Conservation (phyloP, 371 early-diverging fungal genomes). For the Chytridium lagenaria region DNA sequence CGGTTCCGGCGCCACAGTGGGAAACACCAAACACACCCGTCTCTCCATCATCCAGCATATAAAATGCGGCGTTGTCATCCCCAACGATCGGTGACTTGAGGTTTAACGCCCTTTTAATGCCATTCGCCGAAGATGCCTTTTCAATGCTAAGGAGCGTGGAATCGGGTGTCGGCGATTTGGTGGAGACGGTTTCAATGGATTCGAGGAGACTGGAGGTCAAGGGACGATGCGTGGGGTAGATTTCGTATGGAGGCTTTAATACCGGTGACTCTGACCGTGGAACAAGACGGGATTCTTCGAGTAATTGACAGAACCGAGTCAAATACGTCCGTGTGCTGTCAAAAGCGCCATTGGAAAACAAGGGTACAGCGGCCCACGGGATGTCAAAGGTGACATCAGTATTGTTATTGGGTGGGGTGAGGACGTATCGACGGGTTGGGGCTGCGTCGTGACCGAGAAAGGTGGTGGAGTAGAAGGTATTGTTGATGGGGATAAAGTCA, state of each 20-base stretch:
- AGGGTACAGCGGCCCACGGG: not conserved
- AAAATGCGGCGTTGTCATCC: constrained; percentile 8
- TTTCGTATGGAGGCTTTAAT: not conserved
- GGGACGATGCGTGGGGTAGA: not conserved
- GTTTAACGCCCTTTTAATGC: not conserved
- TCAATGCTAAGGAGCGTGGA: not conserved
- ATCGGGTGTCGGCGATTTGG: not conserved
- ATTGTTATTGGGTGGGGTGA: not conserved
- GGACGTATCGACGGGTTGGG: not conserved
- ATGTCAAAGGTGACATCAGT: not conserved
- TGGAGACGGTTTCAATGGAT: not conserved
- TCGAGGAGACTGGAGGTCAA: not conserved
- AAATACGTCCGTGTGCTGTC: not conserved
- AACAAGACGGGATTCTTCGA: not conserved
- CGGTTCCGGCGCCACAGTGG: not conserved
- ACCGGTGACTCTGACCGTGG: not conserved
- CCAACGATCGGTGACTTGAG: not conserved
- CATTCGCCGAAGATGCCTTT: not conserved
- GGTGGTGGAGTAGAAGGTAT: not conserved
- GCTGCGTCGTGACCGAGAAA: constrained; percentile 9
- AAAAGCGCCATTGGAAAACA: not conserved
- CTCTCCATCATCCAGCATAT: not conserved
- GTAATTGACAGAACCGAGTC: not conserved
- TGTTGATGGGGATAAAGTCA: not conserved
- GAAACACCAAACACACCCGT: constrained; percentile 11